Evolutionary conservation across 2,329 filamentous ascomycete genomes (phyloP).

Genomic region (Pseudogymnoascus sp.): DNA sequence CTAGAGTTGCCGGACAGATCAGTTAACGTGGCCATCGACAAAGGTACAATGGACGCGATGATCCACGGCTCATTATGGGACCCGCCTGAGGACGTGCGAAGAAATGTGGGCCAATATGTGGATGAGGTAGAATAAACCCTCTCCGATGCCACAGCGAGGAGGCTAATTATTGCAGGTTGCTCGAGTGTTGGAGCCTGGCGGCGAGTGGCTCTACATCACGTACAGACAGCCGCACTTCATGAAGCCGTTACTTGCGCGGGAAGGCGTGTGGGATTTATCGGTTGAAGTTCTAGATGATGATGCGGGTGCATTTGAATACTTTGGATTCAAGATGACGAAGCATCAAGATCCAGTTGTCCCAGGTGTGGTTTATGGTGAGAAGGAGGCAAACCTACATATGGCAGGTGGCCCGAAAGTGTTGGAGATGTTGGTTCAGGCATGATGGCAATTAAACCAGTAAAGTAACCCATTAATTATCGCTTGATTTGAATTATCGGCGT

Average conservation of each 20-base stretch:
- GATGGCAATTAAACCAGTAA: too few species aligned
- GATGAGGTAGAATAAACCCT: conserved; percentile 35
- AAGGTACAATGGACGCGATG: conserved; percentile 49
- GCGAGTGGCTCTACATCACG: conserved; percentile 45
- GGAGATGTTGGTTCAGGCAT: too few species aligned
- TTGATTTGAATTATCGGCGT: too few species aligned
- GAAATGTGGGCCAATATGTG: conserved; percentile 43
- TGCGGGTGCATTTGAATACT: conserved; percentile 42
- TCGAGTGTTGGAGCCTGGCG: conserved; percentile 41
- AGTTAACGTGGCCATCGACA: conserved; percentile 52
- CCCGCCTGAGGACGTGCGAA: conserved; percentile 41
- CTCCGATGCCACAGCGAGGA: not conserved
- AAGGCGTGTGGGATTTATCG: conserved; percentile 38
- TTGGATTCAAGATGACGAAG: conserved; percentile 35
- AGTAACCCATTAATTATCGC: too few species aligned
- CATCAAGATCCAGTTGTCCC: conserved; percentile 13
- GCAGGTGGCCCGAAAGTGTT: too few species aligned
- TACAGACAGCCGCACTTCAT: conserved; percentile 50
- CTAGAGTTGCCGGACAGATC: conserved; percentile 37
- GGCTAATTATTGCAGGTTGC: conserved; percentile 31
- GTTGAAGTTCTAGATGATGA: conserved; percentile 36
- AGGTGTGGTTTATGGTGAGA: not conserved
- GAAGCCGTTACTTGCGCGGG: conserved; percentile 37
- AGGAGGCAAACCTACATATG: not conserved
- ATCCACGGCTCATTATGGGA: conserved; percentile 47